A percentile compares a stretch with the other conserved stretches of the same genome.
phyloP scores from a whole-genome alignment of 768 basidiomycete genomes.

The Leccinum subgranulosum region DNA sequence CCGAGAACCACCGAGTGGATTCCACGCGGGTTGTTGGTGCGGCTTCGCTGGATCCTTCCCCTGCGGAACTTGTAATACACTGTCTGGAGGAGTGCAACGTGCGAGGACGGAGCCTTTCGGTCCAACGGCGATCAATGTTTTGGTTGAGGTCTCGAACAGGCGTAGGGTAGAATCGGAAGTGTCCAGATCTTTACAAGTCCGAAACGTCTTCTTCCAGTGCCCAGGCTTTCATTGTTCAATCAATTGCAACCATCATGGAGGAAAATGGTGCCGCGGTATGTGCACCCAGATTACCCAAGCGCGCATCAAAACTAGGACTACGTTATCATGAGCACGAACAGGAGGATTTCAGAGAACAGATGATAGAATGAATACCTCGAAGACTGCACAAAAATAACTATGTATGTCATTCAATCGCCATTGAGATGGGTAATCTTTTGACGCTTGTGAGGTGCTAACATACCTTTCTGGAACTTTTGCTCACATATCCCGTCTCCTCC shows the following conservation, averaged over 20 bases:
- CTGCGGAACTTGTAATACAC: not conserved
- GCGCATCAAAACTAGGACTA: slow-evolving; percentile 18
- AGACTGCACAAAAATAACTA: slow-evolving; percentile 5
- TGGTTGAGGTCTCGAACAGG: too few relatives aligned
- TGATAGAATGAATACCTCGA: slow-evolving; percentile 8
- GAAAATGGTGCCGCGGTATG: not conserved
- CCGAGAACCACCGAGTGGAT: not conserved
- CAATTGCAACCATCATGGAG: too few relatives aligned
- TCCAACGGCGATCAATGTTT: too few relatives aligned
- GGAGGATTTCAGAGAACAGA: not conserved
- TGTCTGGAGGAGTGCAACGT: not conserved
- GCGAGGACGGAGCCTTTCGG: not conserved
- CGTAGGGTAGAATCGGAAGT: too few relatives aligned
- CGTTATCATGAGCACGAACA: not conserved
- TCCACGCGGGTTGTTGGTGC: too few relatives aligned
- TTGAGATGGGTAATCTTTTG: not conserved
- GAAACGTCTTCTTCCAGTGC: too few relatives aligned
- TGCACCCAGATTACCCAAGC: slow-evolving; percentile 21
- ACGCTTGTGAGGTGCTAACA: not conserved
- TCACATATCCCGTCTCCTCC: slow-evolving; percentile 1
- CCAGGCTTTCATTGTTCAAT: too few relatives aligned
- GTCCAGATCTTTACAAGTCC: too few relatives aligned
- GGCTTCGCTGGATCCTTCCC: too few relatives aligned
- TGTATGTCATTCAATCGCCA: not conserved
- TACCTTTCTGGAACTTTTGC: slow-evolving; percentile 1